Evolutionary conservation across 805 yeast genomes (phyloP).

Genomic region (Kazachstania martiniae): DNA sequence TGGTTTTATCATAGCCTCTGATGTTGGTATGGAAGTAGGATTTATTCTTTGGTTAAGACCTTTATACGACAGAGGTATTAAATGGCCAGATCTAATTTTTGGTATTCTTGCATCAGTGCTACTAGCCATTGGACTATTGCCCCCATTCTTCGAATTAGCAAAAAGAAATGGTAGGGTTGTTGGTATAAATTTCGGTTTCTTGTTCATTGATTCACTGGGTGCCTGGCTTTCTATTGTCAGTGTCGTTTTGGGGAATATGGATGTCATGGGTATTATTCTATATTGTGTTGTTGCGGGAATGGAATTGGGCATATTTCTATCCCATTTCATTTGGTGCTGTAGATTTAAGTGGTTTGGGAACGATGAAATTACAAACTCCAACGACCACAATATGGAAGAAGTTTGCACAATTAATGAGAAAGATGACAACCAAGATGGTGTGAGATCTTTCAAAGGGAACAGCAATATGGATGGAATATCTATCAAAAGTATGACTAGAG

Average conservation of each 20-base stretch:
- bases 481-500: no score
- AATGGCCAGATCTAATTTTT: conserved; percentile 72
- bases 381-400: no score
- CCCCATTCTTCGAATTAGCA: conserved; percentile 78
- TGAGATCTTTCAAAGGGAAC: no score
- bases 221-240: conserved; percentile 69
- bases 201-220: conserved; percentile 67
- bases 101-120: conserved; percentile 74
- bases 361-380: no score
- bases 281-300: conserved; percentile 63
- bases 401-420: no score
- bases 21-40: conserved; percentile 58
- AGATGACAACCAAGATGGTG: no score
- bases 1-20: conserved; percentile 30
- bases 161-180: conserved; percentile 76
- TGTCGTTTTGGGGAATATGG: conserved; percentile 50
- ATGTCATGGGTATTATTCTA: conserved; percentile 67
- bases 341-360: conserved; percentile 28
- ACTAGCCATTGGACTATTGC: conserved; percentile 68
- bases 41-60: conserved; percentile 61
- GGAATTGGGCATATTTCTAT: conserved; percentile 65
- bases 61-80: conserved; percentile 36
- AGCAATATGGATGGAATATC: no score
- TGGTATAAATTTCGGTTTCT: conserved; percentile 78
- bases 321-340: conserved; percentile 63